phyloP scores from a whole-genome alignment of 768 basidiomycete genomes.

The Hypsizygus marmoreus region DNA sequence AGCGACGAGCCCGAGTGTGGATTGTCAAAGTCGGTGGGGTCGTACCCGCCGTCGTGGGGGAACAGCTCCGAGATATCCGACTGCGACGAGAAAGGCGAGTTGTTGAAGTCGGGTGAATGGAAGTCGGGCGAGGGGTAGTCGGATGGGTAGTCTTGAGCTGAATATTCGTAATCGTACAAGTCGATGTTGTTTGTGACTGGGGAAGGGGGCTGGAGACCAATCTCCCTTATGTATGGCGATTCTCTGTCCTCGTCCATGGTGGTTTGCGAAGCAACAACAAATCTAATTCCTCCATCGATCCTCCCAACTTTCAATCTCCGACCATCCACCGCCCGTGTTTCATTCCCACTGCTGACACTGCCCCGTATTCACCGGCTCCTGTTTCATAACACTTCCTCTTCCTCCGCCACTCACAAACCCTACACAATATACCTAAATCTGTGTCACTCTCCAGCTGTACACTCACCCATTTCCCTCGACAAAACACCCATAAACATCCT shows the following conservation, averaged over 20 bases:
- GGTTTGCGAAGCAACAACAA: conserved; percentile 4
- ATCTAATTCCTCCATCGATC: conserved; percentile 6
- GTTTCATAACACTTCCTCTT: background rate
- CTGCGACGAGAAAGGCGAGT: conserved; percentile 67
- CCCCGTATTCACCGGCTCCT: conserved; percentile 6
- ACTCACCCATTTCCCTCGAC: too few relatives aligned
- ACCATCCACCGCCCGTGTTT: conserved; percentile 4
- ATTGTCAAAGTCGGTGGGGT: conserved; percentile 72
- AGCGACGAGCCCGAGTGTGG: conserved; percentile 48
- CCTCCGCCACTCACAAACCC: background rate
- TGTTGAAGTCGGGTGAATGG: conserved; percentile 63
- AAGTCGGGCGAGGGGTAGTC: too few relatives aligned
- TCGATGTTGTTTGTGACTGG: conserved; percentile 23
- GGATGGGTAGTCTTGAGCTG: too few relatives aligned
- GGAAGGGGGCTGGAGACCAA: conserved; percentile 27
- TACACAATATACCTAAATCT: background rate
- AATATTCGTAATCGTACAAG: conserved; percentile 22
- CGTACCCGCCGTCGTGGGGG: conserved; percentile 48
- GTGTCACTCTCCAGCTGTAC: too few relatives aligned
- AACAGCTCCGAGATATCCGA: conserved; percentile 59
- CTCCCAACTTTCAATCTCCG: conserved; percentile 10
- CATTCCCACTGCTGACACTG: conserved; percentile 6
- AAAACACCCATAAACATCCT: too few relatives aligned
- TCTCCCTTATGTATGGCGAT: conserved; percentile 31
- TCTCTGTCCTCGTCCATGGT: conserved; percentile 22